phyloP scores from a whole-genome alignment of 2,329 filamentous ascomycete genomes.

The Fonsecaea multimorphosa region DNA sequence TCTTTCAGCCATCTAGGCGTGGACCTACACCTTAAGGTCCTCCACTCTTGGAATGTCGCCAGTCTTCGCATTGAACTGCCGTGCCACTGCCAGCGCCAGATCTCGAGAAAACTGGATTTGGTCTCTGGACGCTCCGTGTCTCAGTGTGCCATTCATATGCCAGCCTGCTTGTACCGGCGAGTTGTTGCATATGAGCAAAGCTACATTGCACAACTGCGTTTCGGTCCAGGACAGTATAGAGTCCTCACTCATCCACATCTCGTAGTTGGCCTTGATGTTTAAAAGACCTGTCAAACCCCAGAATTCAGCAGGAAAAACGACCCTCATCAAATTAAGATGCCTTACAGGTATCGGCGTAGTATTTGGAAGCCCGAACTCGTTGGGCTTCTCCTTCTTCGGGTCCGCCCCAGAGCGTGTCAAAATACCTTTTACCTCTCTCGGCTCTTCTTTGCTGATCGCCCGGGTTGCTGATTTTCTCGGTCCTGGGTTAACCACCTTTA shows the following conservation, averaged over 20 bases:
- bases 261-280: constrained; percentile 13
- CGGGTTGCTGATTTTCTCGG: constrained; percentile 7
- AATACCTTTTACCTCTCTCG: constrained; percentile 10
- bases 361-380: not conserved
- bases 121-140: not conserved
- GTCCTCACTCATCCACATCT: constrained; percentile 17
- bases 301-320: no score
- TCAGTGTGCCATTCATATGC: no score
- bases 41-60: constrained; percentile 10
- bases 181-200: constrained; percentile 15
- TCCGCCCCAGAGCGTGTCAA: constrained; percentile 14
- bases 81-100: constrained; percentile 10
- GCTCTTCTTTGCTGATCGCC: constrained; percentile 14
- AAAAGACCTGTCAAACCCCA: constrained; percentile 9
- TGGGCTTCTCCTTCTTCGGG: not conserved
- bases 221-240: constrained; percentile 10
- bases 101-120: constrained; percentile 8
- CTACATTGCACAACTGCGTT: constrained; percentile 14
- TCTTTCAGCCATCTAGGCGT: no score
- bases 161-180: not conserved
- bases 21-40: constrained; percentile 5
- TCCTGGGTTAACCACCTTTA: not conserved
- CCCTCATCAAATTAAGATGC: no score
- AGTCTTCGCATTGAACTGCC: constrained; percentile 9
- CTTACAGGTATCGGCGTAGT: no score